These are phyloP conservation scores for Diplodia sapinea DNA, from an alignment of 2,329 filamentous ascomycete genomes.

Conservation along the genomic window DNA sequence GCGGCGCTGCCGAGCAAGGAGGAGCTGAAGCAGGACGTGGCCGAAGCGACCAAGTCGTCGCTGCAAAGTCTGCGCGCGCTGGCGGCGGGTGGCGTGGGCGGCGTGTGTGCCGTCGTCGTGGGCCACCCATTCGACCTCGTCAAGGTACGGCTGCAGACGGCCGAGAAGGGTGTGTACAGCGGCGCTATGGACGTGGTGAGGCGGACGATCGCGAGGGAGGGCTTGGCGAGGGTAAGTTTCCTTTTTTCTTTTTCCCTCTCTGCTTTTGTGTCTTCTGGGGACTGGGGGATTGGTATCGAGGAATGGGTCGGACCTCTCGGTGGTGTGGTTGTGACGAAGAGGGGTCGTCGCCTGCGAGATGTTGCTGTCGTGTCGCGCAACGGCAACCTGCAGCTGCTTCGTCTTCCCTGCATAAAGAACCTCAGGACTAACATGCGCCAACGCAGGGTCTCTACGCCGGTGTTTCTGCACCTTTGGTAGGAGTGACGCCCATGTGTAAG, in stretches of 20 bases:
- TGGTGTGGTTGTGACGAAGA: neutral
- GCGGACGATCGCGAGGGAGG: conserved; percentile 87
- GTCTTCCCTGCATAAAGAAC: neutral
- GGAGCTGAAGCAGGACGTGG: conserved; percentile 60
- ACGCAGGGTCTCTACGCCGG: conserved; percentile 87
- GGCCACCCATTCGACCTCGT: conserved; percentile 96
- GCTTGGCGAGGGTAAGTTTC: conserved; percentile 63
- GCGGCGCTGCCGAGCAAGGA: conserved; percentile 37
- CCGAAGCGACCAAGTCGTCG: conserved; percentile 58
- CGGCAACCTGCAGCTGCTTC: conserved; percentile 10
- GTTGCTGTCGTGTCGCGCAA: conserved; percentile 9
- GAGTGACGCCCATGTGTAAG: conserved; percentile 99
- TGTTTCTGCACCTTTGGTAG: conserved; percentile 90
- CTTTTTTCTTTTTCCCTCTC: neutral
- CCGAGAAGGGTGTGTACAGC: conserved; percentile 89
- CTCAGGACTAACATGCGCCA: neutral
- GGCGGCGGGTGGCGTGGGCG: conserved; percentile 88
- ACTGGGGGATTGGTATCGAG: neutral
- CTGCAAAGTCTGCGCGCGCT: conserved; percentile 77
- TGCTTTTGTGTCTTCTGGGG: conserved; percentile 22
- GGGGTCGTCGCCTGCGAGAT: conserved; percentile 10
- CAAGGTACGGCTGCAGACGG: conserved; percentile 96
- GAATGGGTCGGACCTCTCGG: neutral
- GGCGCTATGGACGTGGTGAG: conserved; percentile 89
- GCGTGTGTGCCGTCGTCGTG: conserved; percentile 90